Evolutionary conservation across 2,329 filamentous ascomycete species (phyloP).

Genomic region (Macrophomina pseudophaseolina): DNA sequence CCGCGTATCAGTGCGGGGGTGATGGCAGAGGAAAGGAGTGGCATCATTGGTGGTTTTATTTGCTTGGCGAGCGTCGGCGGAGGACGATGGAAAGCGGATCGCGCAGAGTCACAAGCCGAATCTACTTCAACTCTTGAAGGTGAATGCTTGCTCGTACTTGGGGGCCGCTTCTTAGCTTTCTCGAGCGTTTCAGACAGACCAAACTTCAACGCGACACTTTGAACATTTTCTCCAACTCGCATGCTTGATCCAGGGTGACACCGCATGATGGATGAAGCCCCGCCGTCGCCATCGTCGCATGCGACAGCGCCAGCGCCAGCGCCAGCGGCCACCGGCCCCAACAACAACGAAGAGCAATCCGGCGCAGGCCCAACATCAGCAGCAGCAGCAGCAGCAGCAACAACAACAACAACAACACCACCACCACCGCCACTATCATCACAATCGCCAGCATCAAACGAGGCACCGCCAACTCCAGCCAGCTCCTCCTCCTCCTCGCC

Average conservation of each 20-base stretch:
- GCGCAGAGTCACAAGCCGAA: not conserved
- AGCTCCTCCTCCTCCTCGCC: too few relatives aligned
- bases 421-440: not conserved
- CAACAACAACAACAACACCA: not conserved
- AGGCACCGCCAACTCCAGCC: not conserved
- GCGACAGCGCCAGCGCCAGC: not conserved
- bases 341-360: too few relatives aligned
- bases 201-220: not conserved
- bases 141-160: not conserved
- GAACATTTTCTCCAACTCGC: not conserved
- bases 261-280: not conserved
- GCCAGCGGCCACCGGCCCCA: not conserved
- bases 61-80: not conserved
- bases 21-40: not conserved
- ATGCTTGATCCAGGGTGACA: not conserved
- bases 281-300: not conserved
- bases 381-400: not conserved
- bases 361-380: too few relatives aligned
- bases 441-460: not conserved
- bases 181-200: not conserved
- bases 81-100: not conserved
- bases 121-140: not conserved
- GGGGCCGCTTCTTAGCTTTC: too few relatives aligned
- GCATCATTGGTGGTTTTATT: conserved; percentile 11
- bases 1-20: not conserved